Evolutionary conservation across 345 rosid species (phyloP), one percentile per base, ranked within the genome.

Genomic region (Carallia brachiata): DNA sequence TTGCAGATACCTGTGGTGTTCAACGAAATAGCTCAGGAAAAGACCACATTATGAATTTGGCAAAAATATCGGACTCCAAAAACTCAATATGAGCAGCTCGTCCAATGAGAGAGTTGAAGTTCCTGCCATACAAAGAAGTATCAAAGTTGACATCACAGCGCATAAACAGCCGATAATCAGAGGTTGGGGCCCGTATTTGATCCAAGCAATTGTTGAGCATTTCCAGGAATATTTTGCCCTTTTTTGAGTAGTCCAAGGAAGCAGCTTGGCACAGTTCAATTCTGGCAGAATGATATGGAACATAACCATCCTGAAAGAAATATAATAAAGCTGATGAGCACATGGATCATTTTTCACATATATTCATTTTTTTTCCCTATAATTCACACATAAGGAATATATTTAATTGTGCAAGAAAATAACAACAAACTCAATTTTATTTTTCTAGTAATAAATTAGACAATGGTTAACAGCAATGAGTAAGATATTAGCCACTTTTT

Each of bases 21-120:
- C 84, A 90, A 39, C 78, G 77, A 67, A 95, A 95, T 5, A 90
- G 32, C 61, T 90, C 89, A 2, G 73, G 91, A 80, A 89, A 95
- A 58, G 99, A 95, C 99, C 99, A 90, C 97, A 95, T 92, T 57
- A 92, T 83, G 87, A 92, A 90, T 77, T 84, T 86, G 36, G 89
- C 92, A 72, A 86, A 95, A 68, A 85, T 69, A 69, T 95, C 97
- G 0, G 98, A 80, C 76, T 95, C 98, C 77, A 95, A 74, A 78
- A 95, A 95, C 78, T 95, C 99, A 0, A 92, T 92, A 74, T 95
- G 99, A 65, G 99, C 99, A 58, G 99, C 96, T 63, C 98, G 82
- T 8, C 99, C 99, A 0, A 95, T 90, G 70, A 92, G 78, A 19
- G 96, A 66, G 85, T 95, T 90, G 36, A 95, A 77, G 84, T 86